Evolutionary conservation across 345 rosid species (phyloP).

Genomic region (Arabis hirsuta): DNA sequence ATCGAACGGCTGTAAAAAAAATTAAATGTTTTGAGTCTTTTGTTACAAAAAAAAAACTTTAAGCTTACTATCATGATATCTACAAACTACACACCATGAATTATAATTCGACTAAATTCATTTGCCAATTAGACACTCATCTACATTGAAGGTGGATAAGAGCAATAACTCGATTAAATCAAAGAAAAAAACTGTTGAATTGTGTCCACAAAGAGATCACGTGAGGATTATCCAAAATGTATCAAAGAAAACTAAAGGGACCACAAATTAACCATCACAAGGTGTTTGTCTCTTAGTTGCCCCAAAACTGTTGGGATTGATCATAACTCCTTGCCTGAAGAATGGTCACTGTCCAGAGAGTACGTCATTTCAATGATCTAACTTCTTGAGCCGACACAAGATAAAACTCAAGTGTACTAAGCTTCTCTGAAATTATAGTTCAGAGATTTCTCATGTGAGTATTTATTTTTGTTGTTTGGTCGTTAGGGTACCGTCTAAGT

Average conservation of each 20-base stretch:
- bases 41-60: not conserved
- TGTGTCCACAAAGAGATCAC: constrained; percentile 39
- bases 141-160: constrained; percentile 31
- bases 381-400: constrained; percentile 40
- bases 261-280: constrained; percentile 39
- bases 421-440: constrained; percentile 15
- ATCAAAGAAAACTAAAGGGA: constrained; percentile 30
- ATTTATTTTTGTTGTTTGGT: constrained; percentile 41
- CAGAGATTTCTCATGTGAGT: constrained; percentile 33
- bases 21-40: not conserved
- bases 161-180: constrained; percentile 1
- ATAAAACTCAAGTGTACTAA: constrained; percentile 1
- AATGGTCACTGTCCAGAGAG: constrained; percentile 32
- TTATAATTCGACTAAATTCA: not conserved
- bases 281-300: constrained; percentile 31
- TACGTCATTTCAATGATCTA: constrained; percentile 32
- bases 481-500: constrained; percentile 34
- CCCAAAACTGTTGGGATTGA: constrained; percentile 35
- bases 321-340: constrained; percentile 31
- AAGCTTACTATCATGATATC: not conserved
- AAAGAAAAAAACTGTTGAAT: not conserved
- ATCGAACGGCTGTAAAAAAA: not conserved
- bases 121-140: not conserved
- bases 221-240: constrained; percentile 36
- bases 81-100: not conserved